phyloP scores from a whole-genome alignment of 169 alveolate genomes.

The Eimeria acervulina region DNA sequence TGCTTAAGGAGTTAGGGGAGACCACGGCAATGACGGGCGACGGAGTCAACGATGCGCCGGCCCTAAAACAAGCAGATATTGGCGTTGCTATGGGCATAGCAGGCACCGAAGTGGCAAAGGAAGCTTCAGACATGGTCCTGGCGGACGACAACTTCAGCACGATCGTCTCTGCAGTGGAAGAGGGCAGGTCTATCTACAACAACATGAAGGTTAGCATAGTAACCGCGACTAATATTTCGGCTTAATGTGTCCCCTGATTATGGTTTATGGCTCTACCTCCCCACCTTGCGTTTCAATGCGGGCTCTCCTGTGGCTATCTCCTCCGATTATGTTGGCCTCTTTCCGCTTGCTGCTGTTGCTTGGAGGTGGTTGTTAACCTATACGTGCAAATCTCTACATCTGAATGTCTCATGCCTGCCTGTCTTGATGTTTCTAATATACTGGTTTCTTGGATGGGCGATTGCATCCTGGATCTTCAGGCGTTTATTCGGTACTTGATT shows the following conservation, averaged over 20 bases:
- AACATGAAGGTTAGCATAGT: conserved; percentile 99
- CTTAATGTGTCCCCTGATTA: neutral
- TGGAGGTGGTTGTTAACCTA: neutral
- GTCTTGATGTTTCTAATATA: too few relatives aligned
- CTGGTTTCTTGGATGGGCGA: neutral
- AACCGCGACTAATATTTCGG: too few relatives aligned
- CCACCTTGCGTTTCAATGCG: neutral
- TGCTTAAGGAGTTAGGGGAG: conserved; percentile 96
- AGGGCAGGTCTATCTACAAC: conserved; percentile 98
- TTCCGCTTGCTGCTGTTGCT: too few relatives aligned
- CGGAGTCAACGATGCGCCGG: conserved; percentile 99
- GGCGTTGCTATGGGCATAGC: conserved; percentile 99
- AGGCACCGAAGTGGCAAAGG: conserved; percentile 99
- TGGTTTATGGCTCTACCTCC: neutral
- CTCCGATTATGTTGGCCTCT: too few relatives aligned
- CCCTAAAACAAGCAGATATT: conserved; percentile 98
- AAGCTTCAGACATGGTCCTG: conserved; percentile 99
- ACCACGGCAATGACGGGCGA: conserved; percentile 99
- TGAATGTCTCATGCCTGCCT: neutral
- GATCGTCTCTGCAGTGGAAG: conserved; percentile 99
- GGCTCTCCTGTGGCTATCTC: too few relatives aligned
- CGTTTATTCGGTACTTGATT: conserved; percentile 95
- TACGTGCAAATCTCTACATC: neutral
- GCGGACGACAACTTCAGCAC: conserved; percentile 99
- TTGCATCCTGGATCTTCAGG: conserved; percentile 43